phyloP scores from a whole-genome alignment of 441 rosid genomes.

The Iberis amara region DNA sequence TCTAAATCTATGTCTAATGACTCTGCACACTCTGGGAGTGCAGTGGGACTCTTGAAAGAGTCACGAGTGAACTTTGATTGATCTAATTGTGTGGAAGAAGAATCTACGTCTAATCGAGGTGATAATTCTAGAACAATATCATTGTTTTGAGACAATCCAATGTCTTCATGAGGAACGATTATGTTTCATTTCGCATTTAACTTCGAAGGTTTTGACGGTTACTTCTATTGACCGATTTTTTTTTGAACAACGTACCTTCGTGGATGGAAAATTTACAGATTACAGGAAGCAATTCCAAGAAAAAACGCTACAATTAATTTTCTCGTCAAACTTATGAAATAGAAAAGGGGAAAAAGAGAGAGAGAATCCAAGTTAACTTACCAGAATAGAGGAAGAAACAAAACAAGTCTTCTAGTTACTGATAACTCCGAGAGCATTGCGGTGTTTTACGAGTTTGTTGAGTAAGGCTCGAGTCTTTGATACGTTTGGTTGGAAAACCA shows the following conservation, averaged over 20 bases:
- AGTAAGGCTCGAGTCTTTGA: constrained; percentile 74
- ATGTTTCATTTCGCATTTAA: constrained; percentile 30
- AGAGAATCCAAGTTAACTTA: constrained; percentile 30
- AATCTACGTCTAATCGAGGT: constrained; percentile 30
- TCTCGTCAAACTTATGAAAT: too few species aligned
- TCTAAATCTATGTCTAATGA: constrained; percentile 41
- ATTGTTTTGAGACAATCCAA: too few species aligned
- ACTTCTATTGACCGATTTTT: constrained; percentile 41
- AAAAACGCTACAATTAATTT: constrained; percentile 17
- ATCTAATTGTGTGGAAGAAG: constrained; percentile 51
- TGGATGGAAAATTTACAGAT: constrained; percentile 8
- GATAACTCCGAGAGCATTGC: constrained; percentile 36
- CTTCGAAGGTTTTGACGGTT: constrained; percentile 31
- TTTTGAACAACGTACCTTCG: constrained; percentile 53
- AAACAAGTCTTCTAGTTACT: constrained; percentile 54
- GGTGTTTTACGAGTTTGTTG: constrained; percentile 22
- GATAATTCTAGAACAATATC: constrained; percentile 24
- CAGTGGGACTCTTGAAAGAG: too few species aligned
- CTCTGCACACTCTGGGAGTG: too few species aligned
- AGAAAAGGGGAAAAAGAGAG: background rate
- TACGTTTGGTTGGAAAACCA: too few species aligned
- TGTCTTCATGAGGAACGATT: constrained; percentile 28
- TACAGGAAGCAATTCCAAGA: background rate
- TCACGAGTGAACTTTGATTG: constrained; percentile 64
- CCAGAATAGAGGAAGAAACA: constrained; percentile 43